Evolutionary conservation across 1,284 basidiomycete species (phyloP).

Genomic region (Sanghuangporus baumii): DNA sequence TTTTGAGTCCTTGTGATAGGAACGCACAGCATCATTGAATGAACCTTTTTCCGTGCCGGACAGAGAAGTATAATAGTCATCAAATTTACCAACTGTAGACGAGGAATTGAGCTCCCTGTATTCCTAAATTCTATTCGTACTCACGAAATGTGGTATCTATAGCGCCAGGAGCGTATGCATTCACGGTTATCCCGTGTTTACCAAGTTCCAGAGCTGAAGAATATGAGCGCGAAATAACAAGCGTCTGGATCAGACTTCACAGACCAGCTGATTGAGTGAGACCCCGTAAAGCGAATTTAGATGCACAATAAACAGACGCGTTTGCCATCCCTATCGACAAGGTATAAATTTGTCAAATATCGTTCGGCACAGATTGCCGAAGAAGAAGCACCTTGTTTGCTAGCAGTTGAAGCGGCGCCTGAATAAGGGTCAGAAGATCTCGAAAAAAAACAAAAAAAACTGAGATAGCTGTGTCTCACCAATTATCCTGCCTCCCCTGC

Average conservation of each 20-base stretch:
- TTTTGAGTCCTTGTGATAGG: neutral
- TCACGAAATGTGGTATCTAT: conserved; percentile 24
- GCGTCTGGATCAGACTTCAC: neutral
- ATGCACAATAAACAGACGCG: conserved; percentile 10
- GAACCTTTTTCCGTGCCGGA: neutral
- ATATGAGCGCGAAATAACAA: neutral
- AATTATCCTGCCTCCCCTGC: conserved; percentile 17
- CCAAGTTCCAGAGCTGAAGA: conserved; percentile 17
- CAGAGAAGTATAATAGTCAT: conserved; percentile 6
- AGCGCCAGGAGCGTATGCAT: conserved; percentile 25
- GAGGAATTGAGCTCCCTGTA: neutral
- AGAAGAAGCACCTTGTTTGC: conserved; percentile 2
- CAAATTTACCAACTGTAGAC: conserved; percentile 10
- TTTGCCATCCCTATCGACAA: conserved; percentile 6
- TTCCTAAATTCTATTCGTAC: neutral
- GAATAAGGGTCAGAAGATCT: neutral
- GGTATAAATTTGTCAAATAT: neutral
- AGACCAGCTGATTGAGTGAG: conserved; percentile 10
- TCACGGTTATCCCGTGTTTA: conserved; percentile 25
- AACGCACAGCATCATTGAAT: conserved; percentile 6
- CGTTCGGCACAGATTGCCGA: neutral
- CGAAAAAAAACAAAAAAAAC: neutral
- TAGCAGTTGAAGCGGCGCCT: conserved; percentile 14
- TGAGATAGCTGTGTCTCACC: neutral
- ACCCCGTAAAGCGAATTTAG: conserved; percentile 10